These are phyloP conservation scores for Penicillium odoratum DNA, from an alignment of 495 filamentous ascomycete genomes.

Conservation along the genomic window DNA sequence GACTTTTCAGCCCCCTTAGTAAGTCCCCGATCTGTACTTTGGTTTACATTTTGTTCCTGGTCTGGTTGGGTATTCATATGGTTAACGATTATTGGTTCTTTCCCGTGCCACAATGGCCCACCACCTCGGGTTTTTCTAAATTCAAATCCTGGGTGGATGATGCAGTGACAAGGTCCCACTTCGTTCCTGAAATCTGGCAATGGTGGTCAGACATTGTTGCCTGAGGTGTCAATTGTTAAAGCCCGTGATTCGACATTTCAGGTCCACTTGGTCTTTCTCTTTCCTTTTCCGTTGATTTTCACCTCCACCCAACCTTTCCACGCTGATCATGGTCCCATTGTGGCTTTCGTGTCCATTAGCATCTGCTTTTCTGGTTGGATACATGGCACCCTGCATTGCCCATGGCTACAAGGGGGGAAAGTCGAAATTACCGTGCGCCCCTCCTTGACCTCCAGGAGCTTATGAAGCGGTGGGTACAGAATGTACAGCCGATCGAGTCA, in stretches of 20 bases:
- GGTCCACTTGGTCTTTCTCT: background rate
- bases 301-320: background rate
- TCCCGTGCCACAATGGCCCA: background rate
- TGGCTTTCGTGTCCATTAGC: background rate
- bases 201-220: background rate
- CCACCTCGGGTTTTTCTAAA: background rate
- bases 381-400: slow-evolving; percentile 1
- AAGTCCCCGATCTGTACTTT: background rate
- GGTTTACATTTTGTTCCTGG: background rate
- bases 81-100: background rate
- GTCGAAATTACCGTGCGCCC: background rate
- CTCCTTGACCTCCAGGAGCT: background rate
- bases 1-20: background rate
- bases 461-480: slow-evolving; percentile 22
- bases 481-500: slow-evolving; percentile 18
- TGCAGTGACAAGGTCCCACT: background rate
- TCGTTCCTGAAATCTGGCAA: background rate
- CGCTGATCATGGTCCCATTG: slow-evolving; percentile 1
- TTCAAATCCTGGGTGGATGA: background rate
- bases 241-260: background rate
- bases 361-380: background rate
- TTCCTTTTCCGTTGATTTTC: background rate
- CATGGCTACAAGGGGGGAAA: background rate
- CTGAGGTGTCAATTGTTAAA: background rate
- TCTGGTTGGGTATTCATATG: background rate